Conservation (phyloP, 768 basidiomycete species). For the Hericium erinaceus region DNA sequence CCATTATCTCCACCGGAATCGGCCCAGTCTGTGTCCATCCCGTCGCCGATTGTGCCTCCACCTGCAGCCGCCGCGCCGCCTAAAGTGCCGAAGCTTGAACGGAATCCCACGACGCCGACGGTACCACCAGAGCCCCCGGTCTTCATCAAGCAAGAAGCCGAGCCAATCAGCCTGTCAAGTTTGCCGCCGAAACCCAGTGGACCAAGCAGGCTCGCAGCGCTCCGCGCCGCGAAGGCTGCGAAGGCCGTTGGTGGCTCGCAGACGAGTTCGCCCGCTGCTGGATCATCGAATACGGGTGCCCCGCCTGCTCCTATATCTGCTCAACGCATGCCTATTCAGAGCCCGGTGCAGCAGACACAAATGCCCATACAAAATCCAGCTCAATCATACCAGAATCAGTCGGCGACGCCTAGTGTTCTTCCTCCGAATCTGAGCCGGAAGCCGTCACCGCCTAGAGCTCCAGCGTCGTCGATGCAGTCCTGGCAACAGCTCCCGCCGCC, state of each 20-base stretch:
- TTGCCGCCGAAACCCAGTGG: not conserved
- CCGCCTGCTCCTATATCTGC: not conserved
- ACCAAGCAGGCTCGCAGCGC: not conserved
- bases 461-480: no score
- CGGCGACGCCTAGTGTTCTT: no score
- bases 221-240: not conserved
- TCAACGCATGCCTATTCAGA: not conserved
- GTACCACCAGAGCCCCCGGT: not conserved
- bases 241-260: not conserved
- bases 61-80: not conserved
- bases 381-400: no score
- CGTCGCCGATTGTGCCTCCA: not conserved
- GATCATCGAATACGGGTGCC: not conserved
- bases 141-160: not conserved
- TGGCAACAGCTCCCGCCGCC: no score
- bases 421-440: no score
- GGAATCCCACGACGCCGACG: not conserved
- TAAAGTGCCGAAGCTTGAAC: not conserved
- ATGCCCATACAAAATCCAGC: not conserved
- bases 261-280: not conserved
- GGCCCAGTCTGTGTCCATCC: no score
- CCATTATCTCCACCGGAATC: not conserved
- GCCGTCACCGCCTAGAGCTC: no score
- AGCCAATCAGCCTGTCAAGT: not conserved
- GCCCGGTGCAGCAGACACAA: not conserved